phyloP scores from a whole-genome alignment of 2,329 filamentous ascomycete genomes.

The Fusarium verrucosum region DNA sequence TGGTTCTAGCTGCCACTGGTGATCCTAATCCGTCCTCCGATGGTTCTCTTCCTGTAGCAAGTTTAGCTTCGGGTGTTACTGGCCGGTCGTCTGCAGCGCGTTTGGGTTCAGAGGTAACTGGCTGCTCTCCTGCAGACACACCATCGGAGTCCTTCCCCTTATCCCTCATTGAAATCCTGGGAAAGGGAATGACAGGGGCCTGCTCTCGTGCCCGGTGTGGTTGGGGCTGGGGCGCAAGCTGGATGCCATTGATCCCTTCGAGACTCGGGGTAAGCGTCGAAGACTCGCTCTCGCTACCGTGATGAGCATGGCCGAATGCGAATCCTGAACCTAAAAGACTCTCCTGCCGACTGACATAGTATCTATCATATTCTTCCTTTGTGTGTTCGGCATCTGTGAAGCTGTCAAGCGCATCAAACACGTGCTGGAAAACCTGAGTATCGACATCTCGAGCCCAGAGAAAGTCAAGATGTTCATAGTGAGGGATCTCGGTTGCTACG shows the following conservation, averaged over 20 bases:
- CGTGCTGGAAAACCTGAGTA: constrained; percentile 85
- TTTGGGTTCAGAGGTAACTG: constrained; percentile 30
- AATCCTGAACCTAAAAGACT: constrained; percentile 57
- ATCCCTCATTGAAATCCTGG: constrained; percentile 29
- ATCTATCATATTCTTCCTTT: constrained; percentile 68
- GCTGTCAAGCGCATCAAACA: constrained; percentile 86
- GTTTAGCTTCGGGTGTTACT: constrained; percentile 27
- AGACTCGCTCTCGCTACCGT: constrained; percentile 51
- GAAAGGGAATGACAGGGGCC: constrained; percentile 22
- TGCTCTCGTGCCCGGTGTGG: constrained; percentile 47
- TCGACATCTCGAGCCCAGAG: constrained; percentile 91
- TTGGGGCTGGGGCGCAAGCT: constrained; percentile 19
- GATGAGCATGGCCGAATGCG: constrained; percentile 39
- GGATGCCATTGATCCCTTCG: constrained; percentile 24
- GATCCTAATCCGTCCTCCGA: constrained; percentile 33
- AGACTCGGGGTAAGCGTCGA: constrained; percentile 45
- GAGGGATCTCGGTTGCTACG: constrained; percentile 83
- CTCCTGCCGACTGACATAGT: constrained; percentile 60
- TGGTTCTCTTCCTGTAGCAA: constrained; percentile 19
- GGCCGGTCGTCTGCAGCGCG: constrained; percentile 24
- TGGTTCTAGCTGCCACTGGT: constrained; percentile 26
- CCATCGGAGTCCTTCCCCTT: constrained; percentile 28
- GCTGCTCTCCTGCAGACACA: constrained; percentile 14
- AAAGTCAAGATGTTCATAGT: constrained; percentile 97
- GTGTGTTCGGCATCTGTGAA: constrained; percentile 68